Base-by-base conservation (phyloP, 2,329 filamentous ascomycete genomes). In the Aspergillus tanneri region DNA sequence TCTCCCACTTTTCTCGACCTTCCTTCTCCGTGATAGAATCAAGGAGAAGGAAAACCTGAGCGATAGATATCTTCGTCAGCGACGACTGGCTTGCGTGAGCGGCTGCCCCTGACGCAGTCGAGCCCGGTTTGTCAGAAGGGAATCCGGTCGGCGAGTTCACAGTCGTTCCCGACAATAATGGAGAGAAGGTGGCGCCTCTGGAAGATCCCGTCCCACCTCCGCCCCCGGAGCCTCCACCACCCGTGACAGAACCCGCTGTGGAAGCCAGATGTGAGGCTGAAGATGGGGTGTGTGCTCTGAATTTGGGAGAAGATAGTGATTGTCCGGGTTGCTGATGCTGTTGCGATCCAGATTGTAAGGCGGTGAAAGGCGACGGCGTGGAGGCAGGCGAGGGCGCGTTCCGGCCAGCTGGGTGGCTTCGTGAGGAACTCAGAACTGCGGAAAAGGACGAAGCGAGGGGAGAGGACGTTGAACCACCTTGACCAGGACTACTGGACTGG, bases 21-120 rank as follows among this genome's bases (percentile, higher is more conserved):
- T 90, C 90, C 70, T 95, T 92, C 76, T 96, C 90, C 71, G 93
- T 96, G 67, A 97, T 87, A 25, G 90, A 90, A 74, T 91, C 93
- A 58, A 99, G 81, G 49, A 99, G 82, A 56, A 99, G 84, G 74
- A 93, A 95, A 58, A 97, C 85, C 77, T 99, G 93, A 57, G 93
- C 90, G 64, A 96, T 86, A 62, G 93, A 90, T 70, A 99, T 93
- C 75, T 95, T 96, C 53, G 87, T 87, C 62, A 97, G 79, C 66
- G 85, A 86, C 40, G 76, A 79, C 60, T 78, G 72, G 54, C 76
- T 74, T 27, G 73, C 74, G 60, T 70, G 67, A 49, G 74, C 69
- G 38, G 72, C 70, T 55, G 69, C 64, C 45, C 65, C 62, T 21
- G 67, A 65, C 37, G 64, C 60, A 51, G 67, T 58, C 10, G 69